A percentile compares a stretch with the other conserved stretches of the same genome.
Conservation (phyloP, 1,284 basidiomycete species). For the Malassezia vespertilionis region DNA sequence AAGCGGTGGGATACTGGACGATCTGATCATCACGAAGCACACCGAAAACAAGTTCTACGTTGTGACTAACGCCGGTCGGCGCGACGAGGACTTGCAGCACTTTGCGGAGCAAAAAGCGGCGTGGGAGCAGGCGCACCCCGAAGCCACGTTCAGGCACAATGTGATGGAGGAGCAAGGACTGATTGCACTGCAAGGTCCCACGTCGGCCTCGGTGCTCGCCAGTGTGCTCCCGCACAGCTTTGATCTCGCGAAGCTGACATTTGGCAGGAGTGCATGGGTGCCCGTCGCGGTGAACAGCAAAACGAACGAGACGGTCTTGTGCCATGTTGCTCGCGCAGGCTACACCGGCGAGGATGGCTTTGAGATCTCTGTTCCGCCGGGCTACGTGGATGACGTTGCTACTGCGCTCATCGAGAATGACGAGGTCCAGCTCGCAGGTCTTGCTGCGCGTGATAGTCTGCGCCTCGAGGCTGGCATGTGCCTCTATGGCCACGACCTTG, state of each 20-base stretch:
- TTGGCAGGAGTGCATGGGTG: conserved; percentile 39
- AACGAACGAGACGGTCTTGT: conserved; percentile 46
- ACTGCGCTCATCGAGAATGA: conserved; percentile 57
- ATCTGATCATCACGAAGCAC: conserved; percentile 54
- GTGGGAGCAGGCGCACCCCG: conserved; percentile 26
- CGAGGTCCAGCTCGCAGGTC: conserved; percentile 69
- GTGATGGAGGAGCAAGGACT: conserved; percentile 76
- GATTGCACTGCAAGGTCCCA: conserved; percentile 81
- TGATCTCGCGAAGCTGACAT: conserved; percentile 54
- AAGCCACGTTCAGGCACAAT: conserved; percentile 60
- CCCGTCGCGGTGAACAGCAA: conserved; percentile 54
- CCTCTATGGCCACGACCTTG: conserved; percentile 83
- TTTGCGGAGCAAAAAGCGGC: conserved; percentile 57
- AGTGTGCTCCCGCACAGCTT: conserved; percentile 50
- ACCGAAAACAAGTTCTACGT: conserved; percentile 64
- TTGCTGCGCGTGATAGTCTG: conserved; percentile 84
- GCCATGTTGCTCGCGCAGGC: conserved; percentile 84
- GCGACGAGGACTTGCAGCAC: conserved; percentile 70
- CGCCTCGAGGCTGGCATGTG: conserved; percentile 97
- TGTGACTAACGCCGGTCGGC: conserved; percentile 87
- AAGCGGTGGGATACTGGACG: conserved; percentile 86
- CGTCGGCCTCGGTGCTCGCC: conserved; percentile 68
- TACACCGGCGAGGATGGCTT: conserved; percentile 99
- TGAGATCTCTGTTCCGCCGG: conserved; percentile 84
- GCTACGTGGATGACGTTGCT: conserved; percentile 62